Evolutionary conservation across 495 filamentous ascomycete genomes (phyloP), one percentile per base, ranked within the genome.

Genomic region (Neurospora sp.): DNA sequence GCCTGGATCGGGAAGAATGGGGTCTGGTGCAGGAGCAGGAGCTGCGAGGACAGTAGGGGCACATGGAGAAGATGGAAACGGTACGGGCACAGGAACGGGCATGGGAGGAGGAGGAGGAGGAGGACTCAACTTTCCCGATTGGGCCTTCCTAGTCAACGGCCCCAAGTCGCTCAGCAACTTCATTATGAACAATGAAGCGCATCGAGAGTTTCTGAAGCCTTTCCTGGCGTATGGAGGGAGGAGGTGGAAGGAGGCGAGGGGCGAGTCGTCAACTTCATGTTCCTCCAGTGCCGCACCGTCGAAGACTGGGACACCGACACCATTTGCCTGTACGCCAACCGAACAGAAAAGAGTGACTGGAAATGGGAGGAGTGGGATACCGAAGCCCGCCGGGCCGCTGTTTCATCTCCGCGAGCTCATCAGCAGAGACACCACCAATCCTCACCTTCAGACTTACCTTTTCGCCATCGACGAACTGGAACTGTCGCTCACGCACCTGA

Each of bases 131-230:
- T 73, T 82, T 12, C 80, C 81, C 2, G 80, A 80, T 73, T 82
- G 81, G 81, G 75, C 81, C 16, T 81, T 81, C 71, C 76, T 83
- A 3, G 72, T 81, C 12, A 73, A 74, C 8, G 81, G 81, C 68
- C 71, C 76, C 69, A 79, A 79, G 40, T 76, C 76, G 38, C 71
- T 81, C 39, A 76, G 76, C 37, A 46, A 71, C 61, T 70, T 44
- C 7, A 73, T 78, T 5, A 73, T 78, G 20, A 75, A 75, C 35
- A 69, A 76, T 3, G 35, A 61, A 39, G 73, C 74, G 4, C 73
- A 74, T 37, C 71, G 75, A 0, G 78, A 76, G 12, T 59, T 76
- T 16, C 70, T 77, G 1, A 74, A 68, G 5, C 77, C 78, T 2
- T 82, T 82, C 39, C 69, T 79, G 14, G 70, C 40, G 14, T 81